Evolutionary conservation across 345 rosid genomes (phyloP).

Genomic region (Corymbia maculata): DNA sequence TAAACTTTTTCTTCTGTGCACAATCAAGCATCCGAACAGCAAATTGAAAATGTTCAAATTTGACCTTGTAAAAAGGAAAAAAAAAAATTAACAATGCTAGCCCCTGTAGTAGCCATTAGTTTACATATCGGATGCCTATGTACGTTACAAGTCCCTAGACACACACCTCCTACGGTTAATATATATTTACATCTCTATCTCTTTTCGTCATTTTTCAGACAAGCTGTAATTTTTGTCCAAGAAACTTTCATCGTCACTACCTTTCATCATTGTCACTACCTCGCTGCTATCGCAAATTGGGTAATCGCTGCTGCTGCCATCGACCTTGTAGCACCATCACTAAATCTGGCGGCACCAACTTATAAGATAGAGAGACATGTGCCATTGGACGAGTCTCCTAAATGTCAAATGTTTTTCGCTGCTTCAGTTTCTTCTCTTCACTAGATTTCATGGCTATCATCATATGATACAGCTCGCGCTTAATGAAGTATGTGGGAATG

Average conservation of each 20-base stretch:
- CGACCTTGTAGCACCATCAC: not conserved
- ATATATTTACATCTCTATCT: not conserved
- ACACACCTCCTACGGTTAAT: not conserved
- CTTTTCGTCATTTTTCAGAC: not conserved
- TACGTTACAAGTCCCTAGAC: not conserved
- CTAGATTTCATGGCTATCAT: not conserved
- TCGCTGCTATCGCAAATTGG: rapidly evolving
- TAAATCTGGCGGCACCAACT: not conserved
- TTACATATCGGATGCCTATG: not conserved
- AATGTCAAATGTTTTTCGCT: not conserved
- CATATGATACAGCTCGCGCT: not conserved
- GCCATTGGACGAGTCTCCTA: rapidly evolving
- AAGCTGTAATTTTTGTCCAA: not conserved
- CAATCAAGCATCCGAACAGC: not conserved
- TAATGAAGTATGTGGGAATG: not conserved
- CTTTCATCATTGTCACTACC: rapidly evolving
- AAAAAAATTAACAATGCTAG: not conserved
- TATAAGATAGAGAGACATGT: not conserved
- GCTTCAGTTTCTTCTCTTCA: not conserved
- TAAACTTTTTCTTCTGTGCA: not conserved
- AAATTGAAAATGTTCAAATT: not conserved
- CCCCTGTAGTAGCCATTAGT: not conserved
- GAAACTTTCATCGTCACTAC: rapidly evolving
- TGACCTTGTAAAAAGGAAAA: rapidly evolving
- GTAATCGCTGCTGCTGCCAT: rapidly evolving